Conservation (phyloP, 257 asterid genomes). For the Capsicum pubescens region DNA sequence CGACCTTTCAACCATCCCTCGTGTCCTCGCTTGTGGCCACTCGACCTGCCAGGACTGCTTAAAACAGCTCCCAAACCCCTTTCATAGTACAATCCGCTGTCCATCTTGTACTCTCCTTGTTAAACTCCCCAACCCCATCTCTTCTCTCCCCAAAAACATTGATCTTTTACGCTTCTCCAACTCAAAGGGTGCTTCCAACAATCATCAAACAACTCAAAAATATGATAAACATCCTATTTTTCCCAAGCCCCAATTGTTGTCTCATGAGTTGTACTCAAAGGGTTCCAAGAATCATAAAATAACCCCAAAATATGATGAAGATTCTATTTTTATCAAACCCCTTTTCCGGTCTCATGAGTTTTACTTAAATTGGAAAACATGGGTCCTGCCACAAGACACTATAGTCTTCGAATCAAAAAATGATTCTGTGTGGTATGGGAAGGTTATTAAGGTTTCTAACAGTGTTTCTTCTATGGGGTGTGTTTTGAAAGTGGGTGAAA, state of each 20-base stretch:
- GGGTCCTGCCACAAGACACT: slow-evolving; percentile 66
- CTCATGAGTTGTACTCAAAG: slow-evolving; percentile 48
- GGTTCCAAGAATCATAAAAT: slow-evolving; percentile 29
- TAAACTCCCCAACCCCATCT: slow-evolving; percentile 56
- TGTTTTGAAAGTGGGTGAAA: slow-evolving; percentile 52
- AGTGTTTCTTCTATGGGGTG: slow-evolving; percentile 36
- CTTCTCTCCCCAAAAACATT: slow-evolving; percentile 86
- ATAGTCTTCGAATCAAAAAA: slow-evolving; percentile 41
- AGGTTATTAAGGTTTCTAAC: slow-evolving; percentile 6
- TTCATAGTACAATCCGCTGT: slow-evolving; percentile 74
- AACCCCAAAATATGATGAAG: slow-evolving; percentile 34
- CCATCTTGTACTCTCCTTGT: slow-evolving; percentile 78
- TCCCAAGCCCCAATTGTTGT: slow-evolving; percentile 51
- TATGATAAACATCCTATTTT: slow-evolving; percentile 34
- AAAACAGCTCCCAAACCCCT: slow-evolving; percentile 71
- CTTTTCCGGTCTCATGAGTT: slow-evolving; percentile 57
- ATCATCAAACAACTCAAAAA: slow-evolving; percentile 32
- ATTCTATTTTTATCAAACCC: slow-evolving; percentile 35
- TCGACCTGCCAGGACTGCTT: slow-evolving; percentile 81
- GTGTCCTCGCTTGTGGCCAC: slow-evolving; percentile 93
- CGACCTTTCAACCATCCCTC: slow-evolving; percentile 62
- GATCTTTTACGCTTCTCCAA: slow-evolving; percentile 78
- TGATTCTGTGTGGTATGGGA: slow-evolving; percentile 42
- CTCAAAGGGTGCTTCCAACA: slow-evolving; percentile 17
- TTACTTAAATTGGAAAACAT: slow-evolving; percentile 63